Conservation (phyloP, 768 basidiomycete species). For the Termitomyces sp. region DNA sequence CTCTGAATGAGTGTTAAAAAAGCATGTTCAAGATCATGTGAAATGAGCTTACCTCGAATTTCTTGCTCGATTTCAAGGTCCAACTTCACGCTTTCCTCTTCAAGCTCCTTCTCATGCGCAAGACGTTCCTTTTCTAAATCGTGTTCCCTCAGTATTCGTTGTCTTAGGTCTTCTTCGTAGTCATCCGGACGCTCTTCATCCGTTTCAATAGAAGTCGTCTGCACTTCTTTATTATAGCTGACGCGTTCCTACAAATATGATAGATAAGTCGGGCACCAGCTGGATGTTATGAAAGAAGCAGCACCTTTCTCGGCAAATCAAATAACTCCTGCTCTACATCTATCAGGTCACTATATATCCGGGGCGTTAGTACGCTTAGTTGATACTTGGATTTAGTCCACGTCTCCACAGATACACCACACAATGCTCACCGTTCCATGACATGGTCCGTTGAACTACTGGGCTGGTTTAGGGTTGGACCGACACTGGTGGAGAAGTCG, state of each 20-base stretch:
- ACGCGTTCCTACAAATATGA: constrained; percentile 59
- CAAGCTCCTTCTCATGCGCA: constrained; percentile 71
- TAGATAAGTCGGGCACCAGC: not conserved
- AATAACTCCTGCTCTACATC: constrained; percentile 89
- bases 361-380: constrained; percentile 56
- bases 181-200: constrained; percentile 35
- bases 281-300: constrained; percentile 7
- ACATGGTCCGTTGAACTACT: constrained; percentile 64
- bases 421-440: constrained; percentile 57
- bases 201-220: constrained; percentile 65
- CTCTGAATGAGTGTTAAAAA: constrained; percentile 40
- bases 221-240: constrained; percentile 82
- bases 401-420: not conserved
- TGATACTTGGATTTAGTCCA: not conserved
- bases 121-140: constrained; percentile 68
- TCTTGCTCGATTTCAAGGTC: constrained; percentile 87
- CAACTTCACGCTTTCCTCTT: constrained; percentile 78
- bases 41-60: constrained; percentile 58
- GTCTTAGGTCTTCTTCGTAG: constrained; percentile 73
- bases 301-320: constrained; percentile 82
- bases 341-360: constrained; percentile 73
- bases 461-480: constrained; percentile 42
- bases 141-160: constrained; percentile 63
- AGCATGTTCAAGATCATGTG: not conserved
- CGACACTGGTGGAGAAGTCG: constrained; percentile 50